Evolutionary conservation across 257 asterid genomes (phyloP), one percentile per base, ranked within the genome.

Genomic region (Mitragyna speciosa): DNA sequence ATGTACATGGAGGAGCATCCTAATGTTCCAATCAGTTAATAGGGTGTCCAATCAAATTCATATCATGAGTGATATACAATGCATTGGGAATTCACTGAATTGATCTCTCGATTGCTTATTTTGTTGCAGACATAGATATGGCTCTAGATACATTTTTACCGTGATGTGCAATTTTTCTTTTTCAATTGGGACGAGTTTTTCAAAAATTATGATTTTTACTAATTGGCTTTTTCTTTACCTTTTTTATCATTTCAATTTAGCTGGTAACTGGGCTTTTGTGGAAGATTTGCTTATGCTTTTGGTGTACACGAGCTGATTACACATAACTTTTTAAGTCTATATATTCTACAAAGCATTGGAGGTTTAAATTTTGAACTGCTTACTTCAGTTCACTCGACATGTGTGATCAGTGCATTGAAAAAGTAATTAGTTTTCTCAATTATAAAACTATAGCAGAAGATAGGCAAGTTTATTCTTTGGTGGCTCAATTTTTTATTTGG

Each of bases 51-150:
- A 41, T 22, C 72, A 73, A 41, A 16, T 28, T 76, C 58, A 80
- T 78, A 48, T 80, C 75, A 39, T 80, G 82, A 72, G 75, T 83
- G 58, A 81, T 78, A 36, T 36, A 36, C 4, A 78, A 76, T 81
- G 79, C 83, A 76, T 80, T 83, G 31, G 72, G 58, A 87, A 76
- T 78, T 72, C 86, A 83, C 86, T 43, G 10, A 54, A 70, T 56
- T 22, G 77, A 77, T 74, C 67, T 59, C 17, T 61, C 28, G 30
- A 49, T 70, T 76, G 81, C 82, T 58, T 77, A 15, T 72, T 28
- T 73, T 59, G 73, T n/a, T 82, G 65, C 75, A 79, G 86, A 82
- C 82, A 82, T 49, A 26, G 52, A 73, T n/a, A n/a, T 11, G 39
- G 68, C 30, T 64, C 10, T 66, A 48, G 68, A 72, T 5, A 74